Percentiles rank a stretch among this genome's conserved stretches.
These are phyloP conservation scores for Cucumis hystrix DNA, from an alignment of 306 rosid species.

Conservation along the genomic window DNA sequence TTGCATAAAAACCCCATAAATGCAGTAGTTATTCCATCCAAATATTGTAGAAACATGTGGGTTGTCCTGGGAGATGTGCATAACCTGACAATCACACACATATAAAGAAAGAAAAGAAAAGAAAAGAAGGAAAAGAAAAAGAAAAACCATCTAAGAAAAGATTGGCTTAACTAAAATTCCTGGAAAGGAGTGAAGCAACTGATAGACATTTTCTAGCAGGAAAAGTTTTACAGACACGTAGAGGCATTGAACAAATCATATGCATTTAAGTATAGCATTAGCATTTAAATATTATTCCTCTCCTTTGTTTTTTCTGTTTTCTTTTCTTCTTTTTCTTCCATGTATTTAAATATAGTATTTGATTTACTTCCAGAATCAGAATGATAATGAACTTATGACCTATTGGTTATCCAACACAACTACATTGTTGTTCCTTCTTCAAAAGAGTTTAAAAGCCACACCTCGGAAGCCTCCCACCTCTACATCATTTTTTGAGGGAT, in stretches of 20 bases:
- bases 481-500: conserved; percentile 70
- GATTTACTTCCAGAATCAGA: conserved; percentile 52
- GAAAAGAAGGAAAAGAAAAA: too few relatives aligned
- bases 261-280: neutral
- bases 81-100: too few relatives aligned
- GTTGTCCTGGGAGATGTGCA: too few relatives aligned
- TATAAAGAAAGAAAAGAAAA: too few relatives aligned
- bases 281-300: neutral
- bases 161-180: neutral
- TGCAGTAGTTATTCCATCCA: neutral
- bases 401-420: conserved; percentile 92
- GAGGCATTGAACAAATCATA: neutral
- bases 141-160: neutral
- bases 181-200: neutral
- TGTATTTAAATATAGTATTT: conserved; percentile 4
- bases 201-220: neutral
- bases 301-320: neutral
- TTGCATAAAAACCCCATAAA: neutral
- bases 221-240: neutral
- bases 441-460: conserved; percentile 44
- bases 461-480: conserved; percentile 79
- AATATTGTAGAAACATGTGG: too few relatives aligned
- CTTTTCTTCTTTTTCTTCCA: neutral
- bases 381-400: conserved; percentile 56
- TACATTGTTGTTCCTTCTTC: conserved; percentile 65